Conservation (phyloP, 495 filamentous ascomycete genomes). For the Tuber melanosporum region DNA sequence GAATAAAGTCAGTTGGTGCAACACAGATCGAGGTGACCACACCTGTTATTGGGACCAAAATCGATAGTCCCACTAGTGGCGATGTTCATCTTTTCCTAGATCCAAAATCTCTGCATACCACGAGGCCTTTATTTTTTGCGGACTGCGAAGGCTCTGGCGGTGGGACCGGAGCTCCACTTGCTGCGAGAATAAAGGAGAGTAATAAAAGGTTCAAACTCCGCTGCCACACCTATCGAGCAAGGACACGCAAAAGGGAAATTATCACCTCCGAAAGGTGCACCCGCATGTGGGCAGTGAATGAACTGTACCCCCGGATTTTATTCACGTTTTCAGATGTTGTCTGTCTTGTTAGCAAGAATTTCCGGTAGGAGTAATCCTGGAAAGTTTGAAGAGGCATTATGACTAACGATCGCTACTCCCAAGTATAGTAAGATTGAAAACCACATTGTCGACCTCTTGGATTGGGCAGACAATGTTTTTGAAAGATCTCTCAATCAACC, state of each 20-base stretch:
- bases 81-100: slow-evolving; percentile 62
- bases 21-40: neutral
- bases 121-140: slow-evolving; percentile 37
- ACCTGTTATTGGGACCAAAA: slow-evolving; percentile 16
- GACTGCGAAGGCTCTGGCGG: slow-evolving; percentile 38
- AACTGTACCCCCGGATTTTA: slow-evolving; percentile 43
- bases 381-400: neutral
- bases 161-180: slow-evolving; percentile 43
- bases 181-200: slow-evolving; percentile 37
- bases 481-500: slow-evolving; percentile 43
- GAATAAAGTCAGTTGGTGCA: neutral
- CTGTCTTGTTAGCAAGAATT: slow-evolving; percentile 38
- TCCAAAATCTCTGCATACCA: slow-evolving; percentile 47
- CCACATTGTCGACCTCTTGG: slow-evolving; percentile 35
- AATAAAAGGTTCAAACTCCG: slow-evolving; percentile 26
- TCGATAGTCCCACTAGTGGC: slow-evolving; percentile 50
- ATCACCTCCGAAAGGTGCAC: slow-evolving; percentile 5
- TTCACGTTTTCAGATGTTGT: slow-evolving; percentile 44
- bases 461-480: slow-evolving; percentile 41
- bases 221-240: neutral
- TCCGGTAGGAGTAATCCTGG: slow-evolving; percentile 28
- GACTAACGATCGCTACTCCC: neutral
- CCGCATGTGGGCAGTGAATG: slow-evolving; percentile 33
- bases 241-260: slow-evolving; percentile 19
- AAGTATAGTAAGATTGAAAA: slow-evolving; percentile 31